Conservation (phyloP, 139 green algal genomes). For the Closterium sp. region DNA sequence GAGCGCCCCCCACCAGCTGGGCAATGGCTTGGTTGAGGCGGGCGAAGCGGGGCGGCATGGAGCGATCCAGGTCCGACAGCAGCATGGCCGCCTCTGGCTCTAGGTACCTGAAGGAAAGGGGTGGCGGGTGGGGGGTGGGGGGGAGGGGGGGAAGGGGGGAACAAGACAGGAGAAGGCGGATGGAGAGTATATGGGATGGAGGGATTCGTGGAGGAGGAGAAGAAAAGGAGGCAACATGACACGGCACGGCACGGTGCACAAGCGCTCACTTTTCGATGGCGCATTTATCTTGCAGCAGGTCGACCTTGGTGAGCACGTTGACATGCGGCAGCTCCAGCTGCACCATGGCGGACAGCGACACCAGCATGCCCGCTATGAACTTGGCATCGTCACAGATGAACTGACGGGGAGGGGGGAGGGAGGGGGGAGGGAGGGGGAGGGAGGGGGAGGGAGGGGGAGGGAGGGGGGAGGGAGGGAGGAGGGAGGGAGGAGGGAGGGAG, state of each 20-base stretch:
- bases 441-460: neutral
- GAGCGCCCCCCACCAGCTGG: slow-evolving; percentile 18
- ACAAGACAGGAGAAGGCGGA: neutral
- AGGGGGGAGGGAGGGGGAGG: neutral
- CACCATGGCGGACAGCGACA: slow-evolving; percentile 84
- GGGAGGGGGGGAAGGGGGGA: neutral
- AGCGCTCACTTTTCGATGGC: slow-evolving; percentile 15
- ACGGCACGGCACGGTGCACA: neutral
- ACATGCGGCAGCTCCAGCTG: slow-evolving; percentile 95
- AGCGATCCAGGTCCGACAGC: slow-evolving; percentile 43
- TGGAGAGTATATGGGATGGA: neutral
- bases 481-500: neutral
- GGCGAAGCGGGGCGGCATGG: slow-evolving; percentile 41
- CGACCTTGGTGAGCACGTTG: slow-evolving; percentile 97
- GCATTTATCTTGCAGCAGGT: slow-evolving; percentile 64
- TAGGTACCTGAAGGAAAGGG: slow-evolving; percentile 33
- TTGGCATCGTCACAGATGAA: slow-evolving; percentile 66
- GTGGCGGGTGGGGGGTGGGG: neutral
- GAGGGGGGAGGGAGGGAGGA: neutral
- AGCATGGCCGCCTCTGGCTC: slow-evolving; percentile 45
- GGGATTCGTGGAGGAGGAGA: neutral
- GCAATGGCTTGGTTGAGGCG: slow-evolving; percentile 53
- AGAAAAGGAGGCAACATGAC: neutral
- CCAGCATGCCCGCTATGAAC: slow-evolving; percentile 79
- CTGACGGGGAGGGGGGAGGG: slow-evolving; percentile 21